These are phyloP conservation scores for Diversispora epigaea DNA, from an alignment of 192 early-diverging fungal species.

Conservation along the genomic window DNA sequence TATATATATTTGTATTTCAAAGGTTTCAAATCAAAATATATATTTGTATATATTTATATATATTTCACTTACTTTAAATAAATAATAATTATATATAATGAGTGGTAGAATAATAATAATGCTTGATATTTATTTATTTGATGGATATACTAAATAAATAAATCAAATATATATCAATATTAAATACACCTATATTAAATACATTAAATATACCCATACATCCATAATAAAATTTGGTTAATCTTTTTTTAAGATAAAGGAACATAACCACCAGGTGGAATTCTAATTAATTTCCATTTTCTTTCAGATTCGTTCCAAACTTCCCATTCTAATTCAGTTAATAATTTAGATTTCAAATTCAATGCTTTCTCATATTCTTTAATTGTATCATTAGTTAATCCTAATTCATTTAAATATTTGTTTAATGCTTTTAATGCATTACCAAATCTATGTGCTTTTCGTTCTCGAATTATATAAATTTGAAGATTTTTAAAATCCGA, in stretches of 20 bases:
- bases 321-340: slow-evolving; percentile 65
- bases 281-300: slow-evolving; percentile 54
- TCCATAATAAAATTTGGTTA: no score
- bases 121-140: no score
- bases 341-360: slow-evolving; percentile 54
- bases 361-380: slow-evolving; percentile 57
- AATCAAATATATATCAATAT: no score
- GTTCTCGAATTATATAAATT: slow-evolving; percentile 57
- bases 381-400: slow-evolving; percentile 48
- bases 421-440: slow-evolving; percentile 71
- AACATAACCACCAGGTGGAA: slow-evolving; percentile 47
- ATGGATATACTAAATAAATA: no score
- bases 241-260: slow-evolving; percentile 34
- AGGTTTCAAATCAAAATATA: no score
- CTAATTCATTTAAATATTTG: slow-evolving; percentile 65
- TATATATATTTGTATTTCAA: no score
- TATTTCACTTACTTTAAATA: no score
- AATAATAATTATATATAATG: no score
- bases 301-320: slow-evolving; percentile 69
- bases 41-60: no score
- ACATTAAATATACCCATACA: no score
- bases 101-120: no score
- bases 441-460: slow-evolving; percentile 57
- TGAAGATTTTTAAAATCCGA: slow-evolving; percentile 56
- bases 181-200: no score